These are phyloP conservation scores for Lippia alba DNA, from an alignment of 305 asterid species.

Conservation along the genomic window DNA sequence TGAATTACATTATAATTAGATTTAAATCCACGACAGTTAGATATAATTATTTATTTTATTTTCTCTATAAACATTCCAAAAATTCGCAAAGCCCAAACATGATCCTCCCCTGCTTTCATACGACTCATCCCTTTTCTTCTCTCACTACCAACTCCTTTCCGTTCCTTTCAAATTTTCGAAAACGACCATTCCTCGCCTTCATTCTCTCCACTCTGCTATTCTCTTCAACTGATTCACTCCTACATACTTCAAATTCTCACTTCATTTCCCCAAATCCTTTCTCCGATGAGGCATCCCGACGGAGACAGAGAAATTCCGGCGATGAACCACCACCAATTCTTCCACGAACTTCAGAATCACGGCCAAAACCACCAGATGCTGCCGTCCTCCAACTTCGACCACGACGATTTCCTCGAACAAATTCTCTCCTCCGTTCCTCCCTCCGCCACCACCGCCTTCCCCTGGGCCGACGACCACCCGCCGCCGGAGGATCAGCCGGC, in stretches of 20 bases:
- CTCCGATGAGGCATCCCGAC: constrained; percentile 35
- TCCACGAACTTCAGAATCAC: constrained; percentile 31
- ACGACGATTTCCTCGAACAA: constrained; percentile 54
- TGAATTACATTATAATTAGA: too few relatives aligned
- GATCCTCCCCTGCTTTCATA: constrained; percentile 9
- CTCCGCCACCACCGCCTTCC: constrained; percentile 52
- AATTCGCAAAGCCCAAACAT: constrained; percentile 36
- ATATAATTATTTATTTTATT: neutral
- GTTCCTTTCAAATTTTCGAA: constrained; percentile 17
- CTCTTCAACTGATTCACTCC: constrained; percentile 4
- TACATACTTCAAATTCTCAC: constrained; percentile 1
- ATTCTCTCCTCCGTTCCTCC: constrained; percentile 57
- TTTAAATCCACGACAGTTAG: too few relatives aligned
- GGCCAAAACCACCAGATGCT: constrained; percentile 33
- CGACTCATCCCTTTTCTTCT: neutral
- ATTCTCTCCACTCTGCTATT: too few relatives aligned
- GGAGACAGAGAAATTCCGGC: constrained; percentile 36
- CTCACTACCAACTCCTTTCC: neutral
- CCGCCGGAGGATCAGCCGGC: constrained; percentile 53
- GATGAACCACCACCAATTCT: constrained; percentile 36
- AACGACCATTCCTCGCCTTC: constrained; percentile 26
- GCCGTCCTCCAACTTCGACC: constrained; percentile 43
- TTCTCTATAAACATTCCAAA: constrained; percentile 36
- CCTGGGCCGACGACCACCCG: constrained; percentile 57
- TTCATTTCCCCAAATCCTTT: neutral